Evolutionary conservation across 2,329 filamentous ascomycete species (phyloP), one percentile per base, ranked within the genome.

Genomic region (Colletotrichum sp.): DNA sequence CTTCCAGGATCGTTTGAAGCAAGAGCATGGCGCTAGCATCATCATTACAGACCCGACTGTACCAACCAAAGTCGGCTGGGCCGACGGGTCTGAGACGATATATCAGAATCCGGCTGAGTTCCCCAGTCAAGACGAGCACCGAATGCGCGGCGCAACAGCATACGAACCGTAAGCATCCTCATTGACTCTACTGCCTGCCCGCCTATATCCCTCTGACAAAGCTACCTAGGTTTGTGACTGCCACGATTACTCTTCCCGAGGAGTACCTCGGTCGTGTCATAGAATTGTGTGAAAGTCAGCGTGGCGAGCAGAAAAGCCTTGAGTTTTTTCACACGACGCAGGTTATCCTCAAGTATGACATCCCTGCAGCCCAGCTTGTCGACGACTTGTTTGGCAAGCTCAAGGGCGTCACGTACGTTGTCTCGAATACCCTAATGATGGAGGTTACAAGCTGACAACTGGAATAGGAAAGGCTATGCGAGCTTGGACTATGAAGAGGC

Each of bases 331-430:
- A 96, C 15, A 89, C 94, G 3, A 95, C 94, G 0, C 97, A 99
- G 84, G 96, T 99, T 74, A 99, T 99, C 78, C 88, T 99, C 39
- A 96, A 96, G 81, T 99, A 99, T 83, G 92, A 96, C 69, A 86
- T 99, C 2, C 97, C 97, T 0, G 90, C 98, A 1, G 93, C 96
- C 3, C 95, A 98, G 70, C 89, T 99, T 6, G 97, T 99, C 1
- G 97, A 99, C 80, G 97, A 99, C 85, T 94, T 99, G 82, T 99
- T 99, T 83, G 97, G 97, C 69, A 98, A 98, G 85, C 89, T 99
- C 69, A 99, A 99, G 84, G 95, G 96, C 49, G 91, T 92, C 0
- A 98, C 96, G 70, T 88, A 82, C 75, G 85, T 82, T 12, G n/a
- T 7, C 44, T 24, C n/a, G 18, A 18, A 34, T 28, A 12, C 26